Evolutionary conservation across 2,329 filamentous ascomycete genomes (phyloP), one percentile per base, ranked within the genome.

Genomic region (Xylariaceae sp.): DNA sequence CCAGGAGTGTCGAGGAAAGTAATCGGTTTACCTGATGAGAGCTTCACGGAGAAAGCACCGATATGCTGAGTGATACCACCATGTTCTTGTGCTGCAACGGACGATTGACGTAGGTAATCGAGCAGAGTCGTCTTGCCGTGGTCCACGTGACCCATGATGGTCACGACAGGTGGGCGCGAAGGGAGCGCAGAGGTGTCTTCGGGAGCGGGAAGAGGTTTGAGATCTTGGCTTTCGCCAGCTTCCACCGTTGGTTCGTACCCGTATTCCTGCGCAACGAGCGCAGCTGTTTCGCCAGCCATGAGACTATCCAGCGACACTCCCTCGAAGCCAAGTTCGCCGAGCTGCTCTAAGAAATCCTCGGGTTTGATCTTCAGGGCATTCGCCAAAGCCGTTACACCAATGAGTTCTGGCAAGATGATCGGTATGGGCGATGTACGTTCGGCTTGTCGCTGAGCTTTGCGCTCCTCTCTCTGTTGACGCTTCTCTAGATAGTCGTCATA

Each of bases 91-190:
- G 90, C 90, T 40, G 87, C 95, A 41, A 99, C 84, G 6, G 91
- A 97, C 1, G 92, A 94, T 63, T 96, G 95, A 36, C 94, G 88
- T 42, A 99, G 77, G 73, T 87, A 97, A 68, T 99, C 94, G 10
- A 99, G 78, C 40, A 99, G 85, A 0, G 95, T 99, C 1, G 94
- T 99, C 75, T 99, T 99, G 48, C 94, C 94, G 69, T 99, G 94
- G 68, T 99, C 95, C 62, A 99, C 94, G 60, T 99, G 94, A 2
- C 94, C 94, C 95, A 99, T 99, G 65, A 99, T 99, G 0, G 95
- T 97, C 38, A 99, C 92, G 34, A 99, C 90, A 0, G 94, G 95
- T 7, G 94, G 93, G 14, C 95, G 83, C 33, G 76, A 71, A 2
- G 91, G 90, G 7, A 97, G 71, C 13, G 70, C 62, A 0, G 87